phyloP scores from a whole-genome alignment of 2,329 filamentous ascomycete genomes.

The Anthostomella pinea region DNA sequence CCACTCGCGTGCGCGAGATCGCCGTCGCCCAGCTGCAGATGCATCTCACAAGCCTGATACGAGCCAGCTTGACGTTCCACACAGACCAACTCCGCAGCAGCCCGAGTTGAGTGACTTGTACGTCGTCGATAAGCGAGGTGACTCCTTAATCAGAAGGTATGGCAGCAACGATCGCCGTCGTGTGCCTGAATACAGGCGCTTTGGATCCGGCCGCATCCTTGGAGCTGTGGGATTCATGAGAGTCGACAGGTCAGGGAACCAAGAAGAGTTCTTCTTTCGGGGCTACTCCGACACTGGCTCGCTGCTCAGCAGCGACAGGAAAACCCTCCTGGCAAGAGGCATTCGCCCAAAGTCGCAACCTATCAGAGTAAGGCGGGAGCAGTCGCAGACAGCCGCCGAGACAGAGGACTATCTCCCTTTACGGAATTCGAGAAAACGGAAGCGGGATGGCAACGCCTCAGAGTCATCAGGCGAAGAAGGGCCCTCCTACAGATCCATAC shows the following conservation, averaged over 20 bases:
- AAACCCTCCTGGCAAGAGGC: constrained; percentile 45
- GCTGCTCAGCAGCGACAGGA: constrained; percentile 42
- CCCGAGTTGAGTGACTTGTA: constrained; percentile 40
- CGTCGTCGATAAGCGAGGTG: constrained; percentile 70
- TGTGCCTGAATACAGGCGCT: constrained; percentile 68
- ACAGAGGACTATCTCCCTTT: constrained; percentile 50
- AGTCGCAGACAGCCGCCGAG: constrained; percentile 20
- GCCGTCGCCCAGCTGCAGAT: constrained; percentile 6
- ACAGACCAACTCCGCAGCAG: constrained; percentile 9
- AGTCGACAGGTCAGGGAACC: constrained; percentile 64
- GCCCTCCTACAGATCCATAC: constrained; percentile 63
- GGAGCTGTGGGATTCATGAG: constrained; percentile 59
- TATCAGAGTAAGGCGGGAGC: constrained; percentile 38
- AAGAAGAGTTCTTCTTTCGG: constrained; percentile 52
- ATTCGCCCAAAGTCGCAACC: constrained; percentile 37
- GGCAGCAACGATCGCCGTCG: constrained; percentile 69
- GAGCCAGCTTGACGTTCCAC: constrained; percentile 7
- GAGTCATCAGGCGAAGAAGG: constrained; percentile 46
- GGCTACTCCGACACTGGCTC: constrained; percentile 42
- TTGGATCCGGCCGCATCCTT: constrained; percentile 67
- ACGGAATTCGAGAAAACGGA: constrained; percentile 40
- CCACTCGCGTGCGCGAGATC: constrained; percentile 6
- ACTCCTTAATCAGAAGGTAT: constrained; percentile 71
- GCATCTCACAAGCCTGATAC: constrained; percentile 6
- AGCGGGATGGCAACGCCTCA: constrained; percentile 28